Evolutionary conservation across 345 rosid genomes (phyloP).

Genomic region (thale cress (Arabidopsis thaliana)): TAIR10.1 NC_003070.9:4912001-4912500

Average conservation of each 20-base stretch:
- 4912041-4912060: background rate
- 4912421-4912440: conserved; percentile 92
- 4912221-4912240: background rate
- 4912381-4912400: conserved; percentile 1
- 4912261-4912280: conserved; percentile 96
- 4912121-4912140: conserved; percentile 89
- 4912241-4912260: background rate
- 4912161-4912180: conserved; percentile 96
- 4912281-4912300: conserved; percentile 97
- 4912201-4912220: conserved; percentile 15
- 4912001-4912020: conserved; percentile 8
- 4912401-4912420: conserved; percentile 50
- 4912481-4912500: conserved; percentile 98
- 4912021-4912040: background rate
- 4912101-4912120: conserved; percentile 99
- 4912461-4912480: conserved; percentile 95
- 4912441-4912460: conserved; percentile 99
- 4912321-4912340: background rate
- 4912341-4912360: background rate
- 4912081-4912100: conserved; percentile 81
- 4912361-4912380: background rate
- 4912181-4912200: conserved; percentile 55
- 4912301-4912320: conserved; percentile 41
- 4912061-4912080: conserved; percentile 54
- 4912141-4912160: conserved; percentile 82